Base-by-base conservation (phyloP, 2,329 filamentous ascomycete genomes). In the Monilinia aucupariae region DNA sequence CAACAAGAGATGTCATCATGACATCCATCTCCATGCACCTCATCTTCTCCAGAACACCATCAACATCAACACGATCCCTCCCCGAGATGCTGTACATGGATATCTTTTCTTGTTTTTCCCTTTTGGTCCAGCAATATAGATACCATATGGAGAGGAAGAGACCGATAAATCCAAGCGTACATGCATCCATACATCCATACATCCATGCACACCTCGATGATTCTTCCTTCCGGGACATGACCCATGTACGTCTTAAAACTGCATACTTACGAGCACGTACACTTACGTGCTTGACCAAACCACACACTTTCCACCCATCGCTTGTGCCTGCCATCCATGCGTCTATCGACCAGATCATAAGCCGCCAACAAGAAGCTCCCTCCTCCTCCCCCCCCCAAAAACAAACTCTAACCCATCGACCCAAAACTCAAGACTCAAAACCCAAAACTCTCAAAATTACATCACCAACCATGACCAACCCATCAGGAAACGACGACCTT, bases 211-310 rank as follows among this genome's bases (percentile, higher is more conserved):
- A 30, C 27, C 22, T 47, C 41, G 54, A 56, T 56, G 41, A 32
- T 25, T 56, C 41, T 34, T 47, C 12, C 41, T 34, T 47, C 12
- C 34, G 54, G 41, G 54, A 56, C 41, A 56, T 56, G 54, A 56
- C 54, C 54, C 27, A 56, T 56, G 54, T 56, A 56, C 41, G 54
- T 56, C 54, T 47, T 56, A 56, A 56, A 56, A 56, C 54, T 56
- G 54, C 54, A 56, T 47, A 37, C 30, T 47, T 56, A 27, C n/a
- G n/a, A n/a, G n/a, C n/a, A n/a, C n/a, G n/a, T n/a, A n/a, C n/a
- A n/a, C n/a, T n/a, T n/a, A n/a, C n/a, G n/a, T n/a, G n/a, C n/a
- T n/a, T n/a, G n/a, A 56, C 54, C 27, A 41, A 56, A 34, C 47
- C 32, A 56, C n/a, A 20, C 41, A 34, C n/a, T 34, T 56, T 56